phyloP scores from a whole-genome alignment of 176 grass and related monocot species.

The Bothriochloa decipiens region DNA sequence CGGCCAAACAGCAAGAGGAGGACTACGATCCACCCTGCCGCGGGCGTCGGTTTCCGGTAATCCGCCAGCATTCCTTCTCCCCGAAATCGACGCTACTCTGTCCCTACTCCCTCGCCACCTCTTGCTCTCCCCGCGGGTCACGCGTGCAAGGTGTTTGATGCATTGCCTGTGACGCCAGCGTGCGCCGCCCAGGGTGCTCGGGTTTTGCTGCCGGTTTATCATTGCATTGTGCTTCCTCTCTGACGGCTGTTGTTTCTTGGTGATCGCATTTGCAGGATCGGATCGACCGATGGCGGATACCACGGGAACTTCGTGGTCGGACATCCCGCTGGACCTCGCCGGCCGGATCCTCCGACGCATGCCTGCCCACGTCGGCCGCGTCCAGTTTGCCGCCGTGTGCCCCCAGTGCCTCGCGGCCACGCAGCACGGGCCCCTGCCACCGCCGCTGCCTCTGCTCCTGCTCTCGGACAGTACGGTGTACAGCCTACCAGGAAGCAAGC shows the following conservation, averaged over 20 bases:
- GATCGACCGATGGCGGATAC: neutral
- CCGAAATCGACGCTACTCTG: neutral
- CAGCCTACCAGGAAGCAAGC: neutral
- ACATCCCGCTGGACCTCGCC: conserved; percentile 11
- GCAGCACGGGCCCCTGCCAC: neutral
- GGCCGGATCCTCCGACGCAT: neutral
- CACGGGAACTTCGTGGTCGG: neutral
- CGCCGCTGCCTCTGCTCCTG: neutral
- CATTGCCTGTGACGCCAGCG: neutral
- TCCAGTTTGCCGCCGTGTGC: conserved; percentile 21
- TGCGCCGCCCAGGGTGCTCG: neutral
- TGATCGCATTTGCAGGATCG: neutral
- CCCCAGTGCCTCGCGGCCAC: neutral
- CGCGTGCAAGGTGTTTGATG: neutral
- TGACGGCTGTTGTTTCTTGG: no score
- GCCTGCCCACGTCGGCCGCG: neutral
- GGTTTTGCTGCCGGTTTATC: neutral
- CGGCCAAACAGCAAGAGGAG: neutral
- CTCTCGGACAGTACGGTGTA: neutral
- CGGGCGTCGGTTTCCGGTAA: neutral
- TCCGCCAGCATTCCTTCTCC: no score
- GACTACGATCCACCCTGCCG: neutral
- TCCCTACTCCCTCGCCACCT: neutral
- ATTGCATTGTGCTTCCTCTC: neutral
- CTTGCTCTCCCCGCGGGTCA: neutral